Conservation (phyloP, 2,329 filamentous ascomycete species). For the Claviceps sp. region DNA sequence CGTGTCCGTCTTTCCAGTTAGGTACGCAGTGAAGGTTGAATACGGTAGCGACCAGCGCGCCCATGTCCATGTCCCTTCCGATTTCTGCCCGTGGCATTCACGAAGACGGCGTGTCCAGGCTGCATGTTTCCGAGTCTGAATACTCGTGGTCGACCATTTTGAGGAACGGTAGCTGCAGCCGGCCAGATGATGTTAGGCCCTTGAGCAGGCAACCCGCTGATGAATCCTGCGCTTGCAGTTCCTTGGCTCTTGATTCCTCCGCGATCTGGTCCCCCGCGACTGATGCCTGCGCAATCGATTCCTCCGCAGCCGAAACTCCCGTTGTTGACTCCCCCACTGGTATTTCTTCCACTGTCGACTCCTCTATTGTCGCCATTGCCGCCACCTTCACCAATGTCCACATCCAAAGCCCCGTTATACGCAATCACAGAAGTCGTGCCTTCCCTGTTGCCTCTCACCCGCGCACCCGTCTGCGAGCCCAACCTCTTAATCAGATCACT, state of each 20-base stretch:
- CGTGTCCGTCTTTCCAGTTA: no score
- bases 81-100: neutral
- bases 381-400: slow-evolving; percentile 5
- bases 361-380: neutral
- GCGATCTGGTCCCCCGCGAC: no score
- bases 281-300: neutral
- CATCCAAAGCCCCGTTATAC: slow-evolving; percentile 36
- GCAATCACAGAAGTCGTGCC: slow-evolving; percentile 40
- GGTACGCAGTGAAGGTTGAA: no score
- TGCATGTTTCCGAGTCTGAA: neutral
- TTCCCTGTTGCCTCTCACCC: slow-evolving; percentile 26
- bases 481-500: slow-evolving; percentile 39
- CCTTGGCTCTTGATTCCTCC: neutral
- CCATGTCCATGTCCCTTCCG: neutral
- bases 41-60: neutral
- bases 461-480: slow-evolving; percentile 31
- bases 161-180: neutral
- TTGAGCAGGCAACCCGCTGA: no score
- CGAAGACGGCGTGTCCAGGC: neutral
- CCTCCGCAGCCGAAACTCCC: neutral
- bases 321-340: neutral
- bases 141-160: neutral
- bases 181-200: no score
- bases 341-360: neutral
- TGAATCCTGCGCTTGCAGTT: no score